Evolutionary conservation across 2,329 filamentous ascomycete species (phyloP).

Genomic region (Salinomyces thailandicus): DNA sequence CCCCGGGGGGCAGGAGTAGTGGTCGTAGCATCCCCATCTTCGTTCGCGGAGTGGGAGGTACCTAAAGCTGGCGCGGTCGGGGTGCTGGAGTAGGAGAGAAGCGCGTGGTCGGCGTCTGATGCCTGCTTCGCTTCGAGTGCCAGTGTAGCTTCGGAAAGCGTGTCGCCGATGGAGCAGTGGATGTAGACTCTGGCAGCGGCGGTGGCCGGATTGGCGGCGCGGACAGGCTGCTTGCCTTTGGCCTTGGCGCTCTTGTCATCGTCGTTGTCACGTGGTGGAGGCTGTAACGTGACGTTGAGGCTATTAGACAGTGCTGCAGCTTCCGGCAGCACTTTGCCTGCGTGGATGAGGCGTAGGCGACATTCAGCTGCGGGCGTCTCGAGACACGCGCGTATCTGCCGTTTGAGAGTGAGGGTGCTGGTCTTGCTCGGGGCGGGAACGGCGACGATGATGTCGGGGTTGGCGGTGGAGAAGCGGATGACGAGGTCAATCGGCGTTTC

Average conservation of each 20-base stretch:
- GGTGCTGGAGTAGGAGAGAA: too few species aligned
- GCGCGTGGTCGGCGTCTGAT: constrained; percentile 29
- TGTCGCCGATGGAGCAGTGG: constrained; percentile 79
- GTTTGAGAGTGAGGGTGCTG: constrained; percentile 69
- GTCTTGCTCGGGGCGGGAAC: constrained; percentile 58
- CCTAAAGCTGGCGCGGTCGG: constrained; percentile 8
- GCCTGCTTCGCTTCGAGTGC: constrained; percentile 49
- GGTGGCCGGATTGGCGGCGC: constrained; percentile 23
- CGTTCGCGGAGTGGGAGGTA: neutral
- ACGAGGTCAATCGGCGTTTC: constrained; percentile 53
- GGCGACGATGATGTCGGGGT: constrained; percentile 73
- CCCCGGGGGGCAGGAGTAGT: constrained; percentile 57
- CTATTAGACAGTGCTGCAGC: constrained; percentile 55
- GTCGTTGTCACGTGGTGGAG: constrained; percentile 22
- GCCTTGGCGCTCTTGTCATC: constrained; percentile 47
- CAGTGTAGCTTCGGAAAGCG: constrained; percentile 59
- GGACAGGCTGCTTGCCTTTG: constrained; percentile 59
- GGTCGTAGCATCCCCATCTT: constrained; percentile 18
- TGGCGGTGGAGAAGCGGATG: constrained; percentile 78
- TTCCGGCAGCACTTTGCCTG: constrained; percentile 77
- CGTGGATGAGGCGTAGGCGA: constrained; percentile 79
- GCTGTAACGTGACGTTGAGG: constrained; percentile 47
- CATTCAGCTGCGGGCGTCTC: constrained; percentile 50
- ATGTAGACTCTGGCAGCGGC: constrained; percentile 61
- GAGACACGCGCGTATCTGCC: constrained; percentile 65